Conservation (phyloP, 768 basidiomycete genomes). For the Clavaria fumosa region DNA sequence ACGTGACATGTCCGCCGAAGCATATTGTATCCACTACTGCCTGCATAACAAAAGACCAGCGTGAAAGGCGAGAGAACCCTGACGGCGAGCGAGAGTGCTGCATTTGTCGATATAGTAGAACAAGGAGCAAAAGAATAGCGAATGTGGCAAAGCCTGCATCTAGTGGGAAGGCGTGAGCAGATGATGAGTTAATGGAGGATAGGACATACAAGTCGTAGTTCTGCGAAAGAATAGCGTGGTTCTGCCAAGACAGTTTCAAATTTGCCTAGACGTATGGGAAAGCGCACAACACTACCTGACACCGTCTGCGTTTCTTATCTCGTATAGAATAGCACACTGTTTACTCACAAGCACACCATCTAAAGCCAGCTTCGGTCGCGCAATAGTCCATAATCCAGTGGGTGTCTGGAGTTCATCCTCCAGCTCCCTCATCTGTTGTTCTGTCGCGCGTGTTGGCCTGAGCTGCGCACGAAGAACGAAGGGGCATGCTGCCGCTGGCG, state of each 20-base stretch:
- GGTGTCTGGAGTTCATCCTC: constrained; percentile 64
- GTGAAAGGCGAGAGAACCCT: constrained; percentile 60
- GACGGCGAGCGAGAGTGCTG: constrained; percentile 64
- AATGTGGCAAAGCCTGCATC: constrained; percentile 60
- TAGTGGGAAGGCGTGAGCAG: constrained; percentile 16
- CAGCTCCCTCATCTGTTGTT: constrained; percentile 44
- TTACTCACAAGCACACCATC: constrained; percentile 60
- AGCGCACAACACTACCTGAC: constrained; percentile 34
- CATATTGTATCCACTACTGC: constrained; percentile 68
- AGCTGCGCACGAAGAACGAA: constrained; percentile 57
- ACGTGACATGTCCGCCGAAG: constrained; percentile 80
- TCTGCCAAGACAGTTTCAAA: constrained; percentile 15
- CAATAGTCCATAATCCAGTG: constrained; percentile 49
- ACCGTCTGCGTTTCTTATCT: constrained; percentile 50
- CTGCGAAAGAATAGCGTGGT: constrained; percentile 58
- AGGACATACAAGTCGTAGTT: constrained; percentile 43
- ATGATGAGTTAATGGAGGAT: background rate
- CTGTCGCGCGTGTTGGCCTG: constrained; percentile 35
- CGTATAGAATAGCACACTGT: constrained; percentile 65
- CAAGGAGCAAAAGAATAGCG: constrained; percentile 50
- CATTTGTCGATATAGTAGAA: constrained; percentile 60
- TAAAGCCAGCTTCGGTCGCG: constrained; percentile 39
- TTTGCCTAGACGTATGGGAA: background rate
- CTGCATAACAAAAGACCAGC: constrained; percentile 73
- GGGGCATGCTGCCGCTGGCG: constrained; percentile 37